Base-by-base conservation (phyloP, 768 basidiomycete species). In the Vararia minispora region DNA sequence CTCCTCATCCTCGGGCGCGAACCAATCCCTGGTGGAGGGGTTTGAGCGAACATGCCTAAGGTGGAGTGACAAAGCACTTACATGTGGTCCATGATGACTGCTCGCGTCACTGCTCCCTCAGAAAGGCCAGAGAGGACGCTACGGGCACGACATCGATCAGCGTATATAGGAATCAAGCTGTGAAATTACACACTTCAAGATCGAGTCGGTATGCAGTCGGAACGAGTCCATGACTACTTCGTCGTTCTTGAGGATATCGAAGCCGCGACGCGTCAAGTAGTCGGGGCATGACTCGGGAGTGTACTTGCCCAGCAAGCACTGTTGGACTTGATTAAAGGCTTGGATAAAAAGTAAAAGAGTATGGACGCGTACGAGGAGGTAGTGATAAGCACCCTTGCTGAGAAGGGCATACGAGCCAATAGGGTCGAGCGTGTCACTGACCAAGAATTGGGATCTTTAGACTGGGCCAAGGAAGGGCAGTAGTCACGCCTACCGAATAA, bases 41-140 rank as follows among this genome's bases (percentile, higher is more conserved):
- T n/a, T n/a, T n/a, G n/a, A n/a, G n/a, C n/a, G n/a, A n/a, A n/a
- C n/a, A n/a, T n/a, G n/a, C n/a, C n/a, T n/a, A n/a, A n/a, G n/a
- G n/a, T n/a, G n/a, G n/a, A n/a, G n/a, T n/a, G n/a, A n/a, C n/a
- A n/a, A n/a, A n/a, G n/a, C n/a, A n/a, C n/a, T n/a, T n/a, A n/a
- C 34, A 80, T 63, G 34, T 76, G 74, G 54, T 84, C 81, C 81
- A 83, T 83, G 40, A 82, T 63, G 21, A 82, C 66, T 9, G 72
- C 70, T 20, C 76, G 70, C 24, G 76, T 81, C 31, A 81, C 61
- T 6, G 70, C 71, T 23, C 58, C 58, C n/a, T 58, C 45, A 1
- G 55, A 58, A 13, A 72, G 61, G 9, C 66, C 69, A 10, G 49
- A 55, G 10, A 72, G 55, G 9, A 71, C 72, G 41, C 68, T 72